A percentile compares a stretch with the other conserved stretches of the same genome.
Conservation (phyloP, 2,329 filamentous ascomycete genomes). For the Dryadomyces sulphureus region DNA sequence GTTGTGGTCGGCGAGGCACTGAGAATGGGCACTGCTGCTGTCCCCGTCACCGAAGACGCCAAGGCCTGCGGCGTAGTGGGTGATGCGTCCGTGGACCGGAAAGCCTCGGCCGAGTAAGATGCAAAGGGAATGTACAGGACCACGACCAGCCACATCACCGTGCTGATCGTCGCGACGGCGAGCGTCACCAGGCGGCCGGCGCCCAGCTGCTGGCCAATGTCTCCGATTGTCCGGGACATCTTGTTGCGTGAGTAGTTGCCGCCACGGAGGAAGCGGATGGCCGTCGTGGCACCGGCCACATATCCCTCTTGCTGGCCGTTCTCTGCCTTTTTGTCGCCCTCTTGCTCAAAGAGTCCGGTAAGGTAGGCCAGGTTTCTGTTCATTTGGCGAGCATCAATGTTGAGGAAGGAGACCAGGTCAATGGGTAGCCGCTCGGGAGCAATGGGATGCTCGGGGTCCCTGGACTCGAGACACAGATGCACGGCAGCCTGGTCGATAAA, state of each 20-base stretch:
- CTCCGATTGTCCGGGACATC: not conserved
- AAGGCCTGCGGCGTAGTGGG: not conserved
- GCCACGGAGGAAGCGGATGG: not conserved
- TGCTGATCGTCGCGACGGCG: not conserved
- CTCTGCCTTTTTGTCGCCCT: slow-evolving; percentile 1
- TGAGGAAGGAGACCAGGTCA: slow-evolving; percentile 31
- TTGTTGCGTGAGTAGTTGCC: not conserved
- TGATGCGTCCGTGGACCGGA: too few species aligned
- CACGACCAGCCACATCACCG: slow-evolving; percentile 2
- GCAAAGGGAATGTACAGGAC: not conserved
- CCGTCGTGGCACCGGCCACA: not conserved
- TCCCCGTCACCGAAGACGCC: not conserved
- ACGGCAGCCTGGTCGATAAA: slow-evolving; percentile 26
- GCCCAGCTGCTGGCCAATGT: not conserved
- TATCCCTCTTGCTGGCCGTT: not conserved
- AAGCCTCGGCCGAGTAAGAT: too few species aligned
- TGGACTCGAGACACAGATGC: slow-evolving; percentile 31
- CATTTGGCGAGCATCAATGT: slow-evolving; percentile 36
- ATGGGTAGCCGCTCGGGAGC: slow-evolving; percentile 29
- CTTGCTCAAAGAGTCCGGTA: slow-evolving; percentile 23
- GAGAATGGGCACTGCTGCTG: not conserved
- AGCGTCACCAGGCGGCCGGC: not conserved
- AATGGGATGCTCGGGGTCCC: slow-evolving; percentile 20
- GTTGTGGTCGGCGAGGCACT: not conserved
- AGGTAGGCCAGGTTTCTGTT: slow-evolving; percentile 37